phyloP scores from a whole-genome alignment of 208 protist species.

The Crithidia fasciculata region DNA sequence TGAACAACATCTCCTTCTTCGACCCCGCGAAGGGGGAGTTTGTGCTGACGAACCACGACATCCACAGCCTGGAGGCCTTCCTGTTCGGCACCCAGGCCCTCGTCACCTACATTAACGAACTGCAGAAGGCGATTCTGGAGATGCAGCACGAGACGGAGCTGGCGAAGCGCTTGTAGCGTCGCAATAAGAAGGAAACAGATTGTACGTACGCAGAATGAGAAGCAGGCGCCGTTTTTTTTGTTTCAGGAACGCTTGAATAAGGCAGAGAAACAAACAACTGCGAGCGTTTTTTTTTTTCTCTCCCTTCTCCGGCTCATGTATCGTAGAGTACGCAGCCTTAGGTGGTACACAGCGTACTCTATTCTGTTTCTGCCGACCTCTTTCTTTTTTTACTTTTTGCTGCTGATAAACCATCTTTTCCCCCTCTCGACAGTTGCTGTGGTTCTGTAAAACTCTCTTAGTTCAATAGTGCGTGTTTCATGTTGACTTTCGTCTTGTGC shows the following conservation, averaged over 20 bases:
- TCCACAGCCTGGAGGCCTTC: constrained; percentile 90
- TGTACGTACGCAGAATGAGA: no score
- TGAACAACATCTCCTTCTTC: constrained; percentile 66
- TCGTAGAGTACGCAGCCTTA: no score
- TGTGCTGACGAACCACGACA: constrained; percentile 85
- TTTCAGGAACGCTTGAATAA: neutral
- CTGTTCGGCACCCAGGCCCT: constrained; percentile 79
- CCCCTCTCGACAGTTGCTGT: no score
- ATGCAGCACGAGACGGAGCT: constrained; percentile 81
- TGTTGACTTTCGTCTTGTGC: neutral
- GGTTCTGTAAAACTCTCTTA: no score
- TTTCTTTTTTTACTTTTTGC: neutral
- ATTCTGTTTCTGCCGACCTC: neutral
- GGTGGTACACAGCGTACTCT: neutral
- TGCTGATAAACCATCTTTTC: neutral
- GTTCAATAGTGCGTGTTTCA: neutral
- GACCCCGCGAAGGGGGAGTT: constrained; percentile 74
- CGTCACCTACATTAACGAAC: constrained; percentile 75
- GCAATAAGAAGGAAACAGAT: no score
- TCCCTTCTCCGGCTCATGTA: neutral
- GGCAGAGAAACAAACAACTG: neutral
- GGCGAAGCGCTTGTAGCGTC: constrained; percentile 62
- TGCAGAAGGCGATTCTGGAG: constrained; percentile 83
- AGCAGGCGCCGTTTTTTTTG: neutral
- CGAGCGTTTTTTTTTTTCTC: constrained; percentile 4